Percentiles rank a stretch among this genome's conserved stretches.
phyloP scores from a whole-genome alignment of 2,329 filamentous ascomycete genomes.

The Ambrosiella cleistominuta region DNA sequence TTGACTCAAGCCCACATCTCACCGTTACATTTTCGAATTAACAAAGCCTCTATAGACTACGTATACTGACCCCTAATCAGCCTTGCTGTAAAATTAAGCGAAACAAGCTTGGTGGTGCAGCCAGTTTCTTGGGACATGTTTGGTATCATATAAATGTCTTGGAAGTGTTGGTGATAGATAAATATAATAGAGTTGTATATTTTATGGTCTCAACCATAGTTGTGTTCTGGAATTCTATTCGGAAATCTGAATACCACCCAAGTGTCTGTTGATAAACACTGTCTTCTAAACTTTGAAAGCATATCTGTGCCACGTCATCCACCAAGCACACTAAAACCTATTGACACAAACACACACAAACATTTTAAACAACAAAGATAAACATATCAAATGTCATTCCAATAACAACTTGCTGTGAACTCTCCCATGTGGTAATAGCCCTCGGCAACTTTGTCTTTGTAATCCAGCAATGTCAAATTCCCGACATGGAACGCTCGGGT shows the following conservation, averaged over 20 bases:
- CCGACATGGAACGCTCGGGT: not conserved
- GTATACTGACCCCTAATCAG: not conserved
- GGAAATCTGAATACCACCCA: no score
- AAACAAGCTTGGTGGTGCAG: not conserved
- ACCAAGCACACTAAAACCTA: not conserved
- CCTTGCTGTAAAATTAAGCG: not conserved
- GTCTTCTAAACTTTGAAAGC: not conserved
- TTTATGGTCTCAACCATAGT: no score
- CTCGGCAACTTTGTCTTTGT: not conserved
- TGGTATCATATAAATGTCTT: not conserved
- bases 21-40: not conserved
- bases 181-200: no score
- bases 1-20: not conserved
- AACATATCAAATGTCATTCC: not conserved
- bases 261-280: no score
- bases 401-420: no score
- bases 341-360: not conserved
- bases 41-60: not conserved
- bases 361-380: not conserved
- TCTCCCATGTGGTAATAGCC: no score
- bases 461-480: not conserved
- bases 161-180: no score
- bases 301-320: not conserved
- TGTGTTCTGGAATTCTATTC: no score
- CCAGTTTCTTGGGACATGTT: not conserved